Conservation (phyloP, 768 basidiomycete genomes). For the Hortiboletus flavorubellus region DNA sequence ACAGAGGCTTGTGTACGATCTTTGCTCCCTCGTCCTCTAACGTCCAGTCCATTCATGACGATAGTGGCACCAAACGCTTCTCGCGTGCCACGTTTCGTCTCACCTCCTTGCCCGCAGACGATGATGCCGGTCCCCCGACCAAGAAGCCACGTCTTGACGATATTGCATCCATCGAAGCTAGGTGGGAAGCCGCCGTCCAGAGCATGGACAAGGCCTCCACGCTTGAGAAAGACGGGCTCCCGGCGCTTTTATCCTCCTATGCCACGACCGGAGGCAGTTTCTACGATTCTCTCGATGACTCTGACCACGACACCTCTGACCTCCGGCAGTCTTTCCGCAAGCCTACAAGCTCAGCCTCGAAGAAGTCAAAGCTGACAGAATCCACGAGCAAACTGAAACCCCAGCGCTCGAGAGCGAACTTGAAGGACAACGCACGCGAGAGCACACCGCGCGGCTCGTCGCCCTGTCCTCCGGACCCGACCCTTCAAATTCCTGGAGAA, state of each 20-base stretch:
- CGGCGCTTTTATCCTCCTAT: constrained; percentile 36
- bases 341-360: background rate
- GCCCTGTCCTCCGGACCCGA: constrained; percentile 45
- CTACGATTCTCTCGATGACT: constrained; percentile 27
- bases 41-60: constrained; percentile 37
- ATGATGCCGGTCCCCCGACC: constrained; percentile 33
- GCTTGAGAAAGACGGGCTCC: constrained; percentile 48
- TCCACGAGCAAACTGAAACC: constrained; percentile 17
- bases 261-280: constrained; percentile 20
- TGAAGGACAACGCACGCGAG: constrained; percentile 11
- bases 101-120: constrained; percentile 4
- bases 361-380: constrained; percentile 4
- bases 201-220: constrained; percentile 42
- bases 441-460: constrained; percentile 27
- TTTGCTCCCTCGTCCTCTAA: constrained; percentile 37
- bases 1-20: constrained; percentile 26
- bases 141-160: constrained; percentile 45
- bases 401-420: constrained; percentile 16
- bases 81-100: constrained; percentile 35
- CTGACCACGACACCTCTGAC: constrained; percentile 17
- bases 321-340: constrained; percentile 4
- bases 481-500: constrained; percentile 64
- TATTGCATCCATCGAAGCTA: constrained; percentile 25
- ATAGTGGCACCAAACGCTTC: constrained; percentile 42
- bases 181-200: constrained; percentile 49